Base-by-base conservation (phyloP, 768 basidiomycete genomes). In the Lentinula edodes region DNA sequence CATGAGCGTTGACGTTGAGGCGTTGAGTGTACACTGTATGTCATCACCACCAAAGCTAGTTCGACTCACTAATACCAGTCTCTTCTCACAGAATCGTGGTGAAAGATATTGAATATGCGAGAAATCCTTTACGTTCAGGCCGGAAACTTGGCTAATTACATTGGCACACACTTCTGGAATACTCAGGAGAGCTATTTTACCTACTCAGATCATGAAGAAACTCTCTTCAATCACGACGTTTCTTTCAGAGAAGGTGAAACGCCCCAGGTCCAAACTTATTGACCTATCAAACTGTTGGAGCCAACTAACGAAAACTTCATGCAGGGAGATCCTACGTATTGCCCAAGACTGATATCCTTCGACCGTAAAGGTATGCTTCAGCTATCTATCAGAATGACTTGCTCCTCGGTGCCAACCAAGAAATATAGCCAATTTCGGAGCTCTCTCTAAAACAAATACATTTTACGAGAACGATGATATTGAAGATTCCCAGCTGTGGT, bases 131-230 rank as follows among this genome's bases (percentile, higher is more conserved):
- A 93, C 70, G 76, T 93, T 55, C 90, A 92, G 71, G 88, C 88
- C 0, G 90, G 90, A 60, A 70, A 76, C 38, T 67, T 82, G 48
- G 79, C 90, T 18, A 91, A 92, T 67, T 85, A 85, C 67, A 72
- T 81, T 18, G 89, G 89, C 51, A 83, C 89, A 0, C 90, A 92
- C 67, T 91, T 90, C 66, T 93, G 89, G 89, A 91, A 91, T 67
- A 81, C 88, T 1, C 90, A 91, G 71, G 87, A 90, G 70, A 79
- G 72, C 64, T 91, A 91, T 70, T 80, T 87, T 65, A 75, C 77
- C 0, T 81, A 81, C 62, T 75, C 76, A 20, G 79, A 79, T 52
- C 72, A 70, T 42, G 75, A 78, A 58, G 78, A 80, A 23, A 66
- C 79, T 4, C 60, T 77, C 36, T 73, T 83, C 41, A 77, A 82